Base-by-base conservation (phyloP, 176 grass and related monocot genomes). In the Chrysopogon serrulatus region DNA sequence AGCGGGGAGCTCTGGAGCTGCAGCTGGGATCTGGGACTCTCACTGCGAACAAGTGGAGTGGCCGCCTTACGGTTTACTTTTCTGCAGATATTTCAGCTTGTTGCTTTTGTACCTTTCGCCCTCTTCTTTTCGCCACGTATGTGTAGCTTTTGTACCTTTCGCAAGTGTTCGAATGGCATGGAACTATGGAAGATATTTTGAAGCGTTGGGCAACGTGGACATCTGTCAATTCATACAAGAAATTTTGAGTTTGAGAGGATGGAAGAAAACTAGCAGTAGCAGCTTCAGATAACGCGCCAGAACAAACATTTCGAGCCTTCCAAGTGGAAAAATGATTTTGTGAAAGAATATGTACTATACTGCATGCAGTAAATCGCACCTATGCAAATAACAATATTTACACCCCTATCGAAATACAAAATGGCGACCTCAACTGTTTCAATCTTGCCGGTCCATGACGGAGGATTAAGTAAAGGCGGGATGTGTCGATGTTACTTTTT, bases 181-280 rank as follows among this genome's bases (percentile, higher is more conserved):
- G n/a, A n/a, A n/a, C n/a, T n/a, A n/a, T n/a, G 47, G n/a, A 14
- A 79, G 78, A 88, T 88, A 88, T 88, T 88, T 88, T 83, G 28
- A 36, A 54, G 47, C 32, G 17, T 14, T 15, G 32, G n/a, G 49
- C 17, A 15, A 71, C 67, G 47, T 37, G 65, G 65, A 43, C 18
- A 19, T 4, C 27, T 30, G 27, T 1, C 27, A 2, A 14, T 27
- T 42, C 23, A 41, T 37, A 1, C 59, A 36, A 11, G 5, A 39
- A 39, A 41, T 1, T n/a, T n/a, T n/a, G n/a, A 41, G 39, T 41
- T 12, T 33, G 13, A 13, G 6, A 37, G 23, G 11, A 76, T 39
- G 9, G 39, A 76, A 10, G n/a, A 41, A 81, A 41, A 47, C 15
- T 12, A 49, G n/a, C n/a, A n/a, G n/a, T n/a, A n/a, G n/a, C n/a